These are phyloP conservation scores for Aspergillus pseudotamarii DNA, from an alignment of 2,329 filamentous ascomycete genomes.

Conservation along the genomic window DNA sequence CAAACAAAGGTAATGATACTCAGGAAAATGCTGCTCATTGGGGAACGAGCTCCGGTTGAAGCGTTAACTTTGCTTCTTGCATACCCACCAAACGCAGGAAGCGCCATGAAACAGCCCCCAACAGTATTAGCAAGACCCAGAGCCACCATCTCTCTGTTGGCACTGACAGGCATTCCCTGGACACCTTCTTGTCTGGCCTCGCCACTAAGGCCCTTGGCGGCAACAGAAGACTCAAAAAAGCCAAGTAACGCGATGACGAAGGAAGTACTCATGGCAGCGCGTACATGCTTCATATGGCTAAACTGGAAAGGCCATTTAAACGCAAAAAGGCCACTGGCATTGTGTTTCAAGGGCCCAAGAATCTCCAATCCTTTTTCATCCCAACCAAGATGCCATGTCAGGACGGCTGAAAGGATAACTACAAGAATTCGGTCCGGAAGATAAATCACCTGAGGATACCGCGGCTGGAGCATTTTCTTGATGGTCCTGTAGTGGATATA, in stretches of 20 bases:
- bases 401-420: conserved; percentile 78
- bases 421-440: conserved; percentile 89
- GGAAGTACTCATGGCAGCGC: conserved; percentile 83
- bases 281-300: conserved; percentile 77
- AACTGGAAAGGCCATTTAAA: conserved; percentile 85
- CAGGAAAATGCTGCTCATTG: conserved; percentile 89
- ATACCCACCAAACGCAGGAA: conserved; percentile 95
- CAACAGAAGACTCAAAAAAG: conserved; percentile 98
- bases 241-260: conserved; percentile 93
- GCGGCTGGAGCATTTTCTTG: conserved; percentile 78
- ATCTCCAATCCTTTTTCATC: conserved; percentile 78
- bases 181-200: conserved; percentile 64
- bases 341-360: conserved; percentile 77
- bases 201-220: conserved; percentile 81
- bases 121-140: conserved; percentile 89
- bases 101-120: conserved; percentile 85
- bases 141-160: conserved; percentile 91
- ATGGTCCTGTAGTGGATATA: conserved; percentile 61
- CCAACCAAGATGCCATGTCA: conserved; percentile 79
- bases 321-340: conserved; percentile 70
- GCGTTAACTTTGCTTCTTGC: conserved; percentile 94
- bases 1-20: conserved; percentile 80
- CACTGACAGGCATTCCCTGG: conserved; percentile 77
- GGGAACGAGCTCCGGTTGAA: conserved; percentile 86
- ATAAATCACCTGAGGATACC: conserved; percentile 80